Evolutionary conservation across 2,329 filamentous ascomycete species (phyloP), one percentile per base, ranked within the genome.

Genomic region (Talaromyces sp.): DNA sequence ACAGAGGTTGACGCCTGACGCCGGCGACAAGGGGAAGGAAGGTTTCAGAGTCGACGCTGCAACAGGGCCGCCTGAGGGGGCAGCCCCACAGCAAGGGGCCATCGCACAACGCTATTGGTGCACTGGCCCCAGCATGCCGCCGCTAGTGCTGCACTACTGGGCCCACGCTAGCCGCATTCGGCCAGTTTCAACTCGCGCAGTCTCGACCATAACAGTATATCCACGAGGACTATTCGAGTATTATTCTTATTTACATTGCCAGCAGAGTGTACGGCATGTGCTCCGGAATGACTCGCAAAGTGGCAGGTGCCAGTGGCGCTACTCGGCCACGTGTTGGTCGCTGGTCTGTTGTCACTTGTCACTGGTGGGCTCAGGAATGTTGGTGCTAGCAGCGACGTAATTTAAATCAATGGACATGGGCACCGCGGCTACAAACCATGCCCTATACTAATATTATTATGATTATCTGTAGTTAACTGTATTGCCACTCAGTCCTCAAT

Each of bases 21-120:
- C 44, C 10, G 18, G 44, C 44, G n/a, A 47, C 44, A 27, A 47
- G 44, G 57, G 50, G 57, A 59, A 54, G 57, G 51, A 33, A 33
- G 31, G 18, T 27, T 27, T 40, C 36, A 40, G 33, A 36, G 53
- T 23, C 31, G 10, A 6, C 23, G 28, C 36, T 40, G 36, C 23
- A 5, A 5, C 36, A 31, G 50, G 50, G 50, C 50, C 12, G 16
- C 50, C 14, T 5, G 50, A 31, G 27, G 30, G 47, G 47, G 30
- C 12, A 12, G 50, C 50, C 50, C 50, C 50, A 53, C 50, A 12
- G 14, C 27, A 31, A 5, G 16, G 14, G 28, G 14, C 2, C 16
- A 16, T 4, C 10, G 14, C 28, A 31, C 27, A 30, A 30, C 18
- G 10, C 30, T 7, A 31, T 53, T 53, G 50, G 50, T 23, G 14